These are phyloP conservation scores for Acacia pycnantha DNA, from an alignment of 331 rosid genomes.

Conservation along the genomic window DNA sequence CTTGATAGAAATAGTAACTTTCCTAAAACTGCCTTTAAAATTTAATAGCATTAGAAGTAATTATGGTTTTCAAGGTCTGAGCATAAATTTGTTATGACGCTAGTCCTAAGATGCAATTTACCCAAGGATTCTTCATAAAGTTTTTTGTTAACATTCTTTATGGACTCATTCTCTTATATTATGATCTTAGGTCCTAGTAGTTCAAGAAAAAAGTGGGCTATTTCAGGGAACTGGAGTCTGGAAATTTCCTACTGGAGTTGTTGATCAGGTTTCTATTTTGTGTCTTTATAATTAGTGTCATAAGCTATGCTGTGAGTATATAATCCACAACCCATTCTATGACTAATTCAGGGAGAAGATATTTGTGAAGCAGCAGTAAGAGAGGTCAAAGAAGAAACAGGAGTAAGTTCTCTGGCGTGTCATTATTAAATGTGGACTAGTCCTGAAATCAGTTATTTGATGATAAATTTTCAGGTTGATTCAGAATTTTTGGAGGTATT, in stretches of 20 bases:
- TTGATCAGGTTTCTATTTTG: conserved; percentile 59
- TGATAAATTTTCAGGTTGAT: conserved; percentile 63
- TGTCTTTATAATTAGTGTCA: conserved; percentile 9
- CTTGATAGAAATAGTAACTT: background rate
- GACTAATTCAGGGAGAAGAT: conserved; percentile 71
- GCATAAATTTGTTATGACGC: background rate
- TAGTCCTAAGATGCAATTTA: background rate
- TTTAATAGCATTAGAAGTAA: background rate
- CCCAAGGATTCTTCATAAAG: background rate
- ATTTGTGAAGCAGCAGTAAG: conserved; percentile 71
- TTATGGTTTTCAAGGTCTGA: background rate
- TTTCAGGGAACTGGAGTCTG: conserved; percentile 61
- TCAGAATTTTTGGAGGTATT: conserved; percentile 72
- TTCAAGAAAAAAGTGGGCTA: conserved; percentile 74
- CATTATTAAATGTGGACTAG: conserved; percentile 8
- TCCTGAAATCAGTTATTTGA: conserved; percentile 14
- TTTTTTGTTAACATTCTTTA: background rate
- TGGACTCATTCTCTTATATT: conserved; percentile 17
- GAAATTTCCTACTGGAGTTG: conserved; percentile 88
- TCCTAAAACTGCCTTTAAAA: background rate
- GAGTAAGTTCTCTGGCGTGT: conserved; percentile 54
- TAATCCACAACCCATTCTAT: conserved; percentile 22
- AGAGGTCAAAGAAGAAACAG: conserved; percentile 94
- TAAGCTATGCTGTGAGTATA: background rate
- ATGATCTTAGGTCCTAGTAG: conserved; percentile 64